Base-by-base conservation (phyloP, 2,329 filamentous ascomycete species). In the Arachnomyces sp. region DNA sequence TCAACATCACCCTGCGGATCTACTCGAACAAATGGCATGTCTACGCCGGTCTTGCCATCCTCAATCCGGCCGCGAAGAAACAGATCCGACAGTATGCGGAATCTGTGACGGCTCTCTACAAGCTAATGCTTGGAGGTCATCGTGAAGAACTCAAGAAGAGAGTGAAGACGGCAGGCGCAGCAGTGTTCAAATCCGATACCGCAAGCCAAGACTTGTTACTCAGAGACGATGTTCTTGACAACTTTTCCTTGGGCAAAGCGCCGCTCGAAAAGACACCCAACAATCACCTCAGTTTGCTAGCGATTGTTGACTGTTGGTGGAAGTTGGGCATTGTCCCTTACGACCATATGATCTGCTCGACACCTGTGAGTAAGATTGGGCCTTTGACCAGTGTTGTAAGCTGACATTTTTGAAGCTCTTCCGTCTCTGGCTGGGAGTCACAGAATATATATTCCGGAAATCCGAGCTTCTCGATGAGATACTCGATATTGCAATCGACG, bases 11-110 rank as follows among this genome's bases (percentile, higher is more conserved):
- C 52, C 72, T 98, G 50, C 88, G 92, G 53, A 96, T 98, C 67
- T 98, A 96, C 69, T 82, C 84, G 44, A 94, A 95, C 65, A 98
- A 96, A 65, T 98, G 93, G 93, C 93, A 98, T 69, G 92, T 98
- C 43, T 98, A 98, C 63, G 92, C 92, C 14, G 92, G 92, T 0
- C 81, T 98, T 7, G 92, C 93, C 8, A 98, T 98, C 57, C 76
- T 98, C 43, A 98, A 98, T 61, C 92, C 92, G 0, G 84, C 88
- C 43, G 92, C 92, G 3, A 85, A 84, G 61, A 76, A 84, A 62
- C 92, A 98, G 66, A 96, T 98, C 55, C 78, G 84, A 41, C 89
- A 96, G 69, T 98, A 96, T 62, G 90, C 92, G 7, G 74, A 84
- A 54, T 89, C 83, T 32, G 90, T 95, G 14, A 96, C 92, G 0